Evolutionary conservation across 2,329 filamentous ascomycete genomes (phyloP), one percentile per base, ranked within the genome.

Genomic region (Diaporthe sp.): DNA sequence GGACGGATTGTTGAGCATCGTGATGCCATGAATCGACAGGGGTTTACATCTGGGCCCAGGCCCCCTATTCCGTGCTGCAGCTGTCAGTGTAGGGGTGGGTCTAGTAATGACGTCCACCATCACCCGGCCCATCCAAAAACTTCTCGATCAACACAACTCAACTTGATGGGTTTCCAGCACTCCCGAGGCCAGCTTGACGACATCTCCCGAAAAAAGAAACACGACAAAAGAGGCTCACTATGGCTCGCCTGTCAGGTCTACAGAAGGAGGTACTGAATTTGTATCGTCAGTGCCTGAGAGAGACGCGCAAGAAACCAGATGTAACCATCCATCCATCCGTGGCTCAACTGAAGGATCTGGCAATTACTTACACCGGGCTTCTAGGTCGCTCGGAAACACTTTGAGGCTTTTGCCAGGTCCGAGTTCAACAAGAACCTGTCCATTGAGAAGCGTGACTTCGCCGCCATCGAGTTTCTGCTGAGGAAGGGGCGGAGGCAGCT

Each of bases 251-350:
- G 37, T 98, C 96, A 10, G 97, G 97, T 49, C 88, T 98, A n/a
- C 96, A 98, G 83, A 93, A 91, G 80, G 95, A 98, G 81, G 96
- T 98, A 4, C 84, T 98, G 71, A 89, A 92, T 46, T 90, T 99
- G 19, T 99, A 98, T 83, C 92, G 96, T 75, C 91, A 92, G 82
- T 98, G 96, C 81, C 87, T 99, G 37, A 91, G 96, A 76, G 94
- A 94, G 81, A 92, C 93, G 76, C 91, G 93, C 76, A 93, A 92
- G 81, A 98, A 99, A 84, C 95, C 96, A 68, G 82, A 85, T 80
- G 95, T 96, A 83, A 77, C 80, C 15, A 44, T 42, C 28, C 4
- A 13, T 25, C 60, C 4, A 13, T 25, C 60, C 39, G 15, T 73
- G 25, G 44, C n/a, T 17, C 34, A 25, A 6, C 28, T 4, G 31